Base-by-base conservation (phyloP, 345 rosid genomes). In the Ceriops decandra region DNA sequence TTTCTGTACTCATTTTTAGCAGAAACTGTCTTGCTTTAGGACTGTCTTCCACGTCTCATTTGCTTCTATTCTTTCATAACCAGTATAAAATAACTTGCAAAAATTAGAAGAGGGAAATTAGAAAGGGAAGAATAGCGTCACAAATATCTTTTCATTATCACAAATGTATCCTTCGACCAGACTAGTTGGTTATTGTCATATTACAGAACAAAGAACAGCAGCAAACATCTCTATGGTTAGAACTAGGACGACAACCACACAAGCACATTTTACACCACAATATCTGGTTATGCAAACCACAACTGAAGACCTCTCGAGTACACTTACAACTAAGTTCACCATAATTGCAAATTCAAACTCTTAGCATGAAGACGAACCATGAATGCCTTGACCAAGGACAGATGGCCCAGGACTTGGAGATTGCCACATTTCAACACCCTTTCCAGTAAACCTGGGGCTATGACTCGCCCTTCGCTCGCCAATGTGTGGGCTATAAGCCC, bases 341-440 rank as follows among this genome's bases (percentile, higher is more conserved):
- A 67, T 53, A 60, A 54, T 33, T 42, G 59, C 32, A 63, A 46
- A 49, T 62, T 49, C 5, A 33, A 19, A 67, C 60, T 22, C 74
- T 78, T 66, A 84, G 75, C 63, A 36, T 47, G 82, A 72, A 26
- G 81, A 68, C 38, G 84, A 82, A 73, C 70, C 74, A 7, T 22
- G 62, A 47, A 61, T 46, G 73, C 65, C 63, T 67, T 76, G 76
- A 65, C 86, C 83, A 33, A 80, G 85, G n/a, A 35, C 69, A 3
- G 90, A 85, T 35, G 84, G 83, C 60, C 87, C 78, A 2, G 90
- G 84, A 74, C 89, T 86, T 26, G 78, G 84, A 67, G 71, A 73
- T 68, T 42, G 68, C 81, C 71, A 80, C 13, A 60, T 60, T 72
- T 74, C 81, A 6, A 64, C 36, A 42, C 67, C 85, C 56, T 73